Evolutionary conservation across 495 filamentous ascomycete genomes (phyloP).

Genomic region (Penicillium arizonense): DNA sequence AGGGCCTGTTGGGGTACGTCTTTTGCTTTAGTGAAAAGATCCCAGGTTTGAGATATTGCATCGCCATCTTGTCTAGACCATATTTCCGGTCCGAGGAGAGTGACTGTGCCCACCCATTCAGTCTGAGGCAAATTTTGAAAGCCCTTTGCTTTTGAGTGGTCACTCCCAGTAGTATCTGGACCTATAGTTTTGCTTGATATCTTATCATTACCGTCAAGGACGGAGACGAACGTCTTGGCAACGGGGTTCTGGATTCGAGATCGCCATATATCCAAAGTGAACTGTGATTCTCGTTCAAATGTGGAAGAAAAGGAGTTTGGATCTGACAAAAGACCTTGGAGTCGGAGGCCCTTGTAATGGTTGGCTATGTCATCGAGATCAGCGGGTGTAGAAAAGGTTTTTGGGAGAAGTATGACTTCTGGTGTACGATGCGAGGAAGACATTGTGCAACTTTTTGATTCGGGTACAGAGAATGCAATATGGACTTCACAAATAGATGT

Average conservation of each 20-base stretch:
- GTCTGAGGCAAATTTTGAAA: constrained; percentile 12
- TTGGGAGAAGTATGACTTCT: constrained; percentile 17
- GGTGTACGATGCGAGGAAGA: constrained; percentile 1
- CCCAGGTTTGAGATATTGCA: constrained; percentile 9
- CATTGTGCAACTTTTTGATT: neutral
- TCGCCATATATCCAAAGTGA: constrained; percentile 39
- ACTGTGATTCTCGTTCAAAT: constrained; percentile 43
- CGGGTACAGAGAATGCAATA: neutral
- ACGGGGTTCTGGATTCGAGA: constrained; percentile 44
- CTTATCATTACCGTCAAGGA: constrained; percentile 13
- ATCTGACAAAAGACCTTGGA: constrained; percentile 27
- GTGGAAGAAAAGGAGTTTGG: constrained; percentile 48
- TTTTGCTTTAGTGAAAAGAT: constrained; percentile 8
- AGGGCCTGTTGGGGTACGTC: constrained; percentile 5
- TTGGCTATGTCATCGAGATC: constrained; percentile 10
- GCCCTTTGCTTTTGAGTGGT: neutral
- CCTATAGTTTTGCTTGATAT: neutral
- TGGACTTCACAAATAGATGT: neutral
- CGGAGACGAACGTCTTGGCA: constrained; percentile 41
- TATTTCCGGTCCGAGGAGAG: constrained; percentile 26
- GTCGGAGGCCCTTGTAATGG: constrained; percentile 25
- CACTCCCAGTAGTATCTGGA: neutral
- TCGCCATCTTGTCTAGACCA: constrained; percentile 12
- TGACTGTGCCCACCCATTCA: constrained; percentile 28
- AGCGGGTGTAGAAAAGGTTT: constrained; percentile 1